These are phyloP conservation scores for Aspergillus incahuasiensis DNA, from an alignment of 495 filamentous ascomycete species.

Conservation along the genomic window DNA sequence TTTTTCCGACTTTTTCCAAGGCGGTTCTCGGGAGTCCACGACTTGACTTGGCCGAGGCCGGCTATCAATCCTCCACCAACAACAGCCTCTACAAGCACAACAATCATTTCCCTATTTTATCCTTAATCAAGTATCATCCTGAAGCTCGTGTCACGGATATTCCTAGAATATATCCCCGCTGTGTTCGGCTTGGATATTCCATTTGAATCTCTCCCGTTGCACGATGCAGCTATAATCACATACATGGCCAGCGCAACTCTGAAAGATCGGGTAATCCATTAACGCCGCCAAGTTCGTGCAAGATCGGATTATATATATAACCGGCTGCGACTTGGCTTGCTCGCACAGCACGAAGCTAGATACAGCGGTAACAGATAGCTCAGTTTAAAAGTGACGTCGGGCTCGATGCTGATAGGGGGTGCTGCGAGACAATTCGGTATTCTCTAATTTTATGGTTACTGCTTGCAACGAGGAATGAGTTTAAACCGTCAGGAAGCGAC, in stretches of 20 bases:
- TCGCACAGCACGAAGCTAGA: background rate
- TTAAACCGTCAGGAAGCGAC: constrained; percentile 32
- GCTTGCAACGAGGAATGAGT: constrained; percentile 30
- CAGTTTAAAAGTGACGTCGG: background rate
- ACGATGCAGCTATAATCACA: constrained; percentile 4
- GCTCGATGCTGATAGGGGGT: background rate
- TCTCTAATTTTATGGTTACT: background rate
- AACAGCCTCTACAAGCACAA: background rate
- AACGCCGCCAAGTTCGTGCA: background rate
- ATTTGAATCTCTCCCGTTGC: background rate
- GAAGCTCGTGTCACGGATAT: background rate
- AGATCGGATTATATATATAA: constrained; percentile 1
- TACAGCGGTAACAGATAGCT: background rate
- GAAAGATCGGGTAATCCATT: background rate
- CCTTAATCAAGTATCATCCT: background rate
- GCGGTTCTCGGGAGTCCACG: background rate
- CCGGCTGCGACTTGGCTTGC: background rate
- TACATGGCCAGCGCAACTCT: constrained; percentile 1
- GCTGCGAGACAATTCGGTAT: background rate
- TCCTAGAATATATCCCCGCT: background rate
- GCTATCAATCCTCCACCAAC: background rate
- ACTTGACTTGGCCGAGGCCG: background rate
- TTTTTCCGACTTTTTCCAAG: background rate
- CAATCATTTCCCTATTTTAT: background rate
- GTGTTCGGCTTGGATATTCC: background rate